These are phyloP conservation scores for Punica granatum DNA, from an alignment of 345 rosid genomes.

Conservation along the genomic window DNA sequence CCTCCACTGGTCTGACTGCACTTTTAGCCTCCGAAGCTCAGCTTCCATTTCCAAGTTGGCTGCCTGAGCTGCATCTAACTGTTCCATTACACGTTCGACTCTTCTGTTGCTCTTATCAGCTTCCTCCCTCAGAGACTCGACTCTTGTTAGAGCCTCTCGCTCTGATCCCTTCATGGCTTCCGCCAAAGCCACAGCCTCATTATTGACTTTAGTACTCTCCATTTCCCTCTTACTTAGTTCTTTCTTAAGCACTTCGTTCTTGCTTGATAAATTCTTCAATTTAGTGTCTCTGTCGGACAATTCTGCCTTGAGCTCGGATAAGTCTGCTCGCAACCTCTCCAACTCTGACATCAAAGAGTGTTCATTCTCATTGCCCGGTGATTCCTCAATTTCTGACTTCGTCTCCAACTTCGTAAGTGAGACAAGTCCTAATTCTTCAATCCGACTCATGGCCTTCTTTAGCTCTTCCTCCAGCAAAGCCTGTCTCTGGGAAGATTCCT, in stretches of 20 bases:
- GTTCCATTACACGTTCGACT: slow-evolving; percentile 51
- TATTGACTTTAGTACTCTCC: slow-evolving; percentile 40
- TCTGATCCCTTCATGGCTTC: slow-evolving; percentile 48
- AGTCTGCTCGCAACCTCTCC: slow-evolving; percentile 46
- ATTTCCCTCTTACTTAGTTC: slow-evolving; percentile 41
- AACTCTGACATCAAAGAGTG: slow-evolving; percentile 29
- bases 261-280: slow-evolving; percentile 33
- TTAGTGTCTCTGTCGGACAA: slow-evolving; percentile 47
- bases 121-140: slow-evolving; percentile 53
- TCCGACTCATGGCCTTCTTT: slow-evolving; percentile 28
- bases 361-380: slow-evolving; percentile 29
- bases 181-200: slow-evolving; percentile 28
- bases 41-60: slow-evolving; percentile 72
- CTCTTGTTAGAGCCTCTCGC: slow-evolving; percentile 55
- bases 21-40: slow-evolving; percentile 84
- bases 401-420: slow-evolving; percentile 15
- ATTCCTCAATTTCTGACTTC: slow-evolving; percentile 37
- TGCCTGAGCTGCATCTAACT: slow-evolving; percentile 69
- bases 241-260: slow-evolving; percentile 46
- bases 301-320: slow-evolving; percentile 44
- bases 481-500: slow-evolving; percentile 49
- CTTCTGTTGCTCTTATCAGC: slow-evolving; percentile 62
- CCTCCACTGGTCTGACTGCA: slow-evolving; percentile 97
- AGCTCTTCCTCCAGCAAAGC: slow-evolving; percentile 46
- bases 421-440: slow-evolving; percentile 38